These are phyloP conservation scores for Rhynchospora pubera DNA, from an alignment of 176 grass and related monocot species.

Conservation along the genomic window DNA sequence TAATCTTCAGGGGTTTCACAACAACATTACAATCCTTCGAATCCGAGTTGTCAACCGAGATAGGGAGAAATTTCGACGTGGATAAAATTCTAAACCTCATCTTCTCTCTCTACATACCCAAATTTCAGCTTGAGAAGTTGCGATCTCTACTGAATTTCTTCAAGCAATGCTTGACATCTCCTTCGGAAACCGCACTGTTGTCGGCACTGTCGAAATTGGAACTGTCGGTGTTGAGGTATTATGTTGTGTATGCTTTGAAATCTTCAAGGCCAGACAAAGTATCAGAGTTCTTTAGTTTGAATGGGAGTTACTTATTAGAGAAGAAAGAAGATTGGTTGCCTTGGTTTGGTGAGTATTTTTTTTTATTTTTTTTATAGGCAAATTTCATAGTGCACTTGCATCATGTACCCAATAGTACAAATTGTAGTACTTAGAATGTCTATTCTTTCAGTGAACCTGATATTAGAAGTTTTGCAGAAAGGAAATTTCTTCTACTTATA, in stretches of 20 bases:
- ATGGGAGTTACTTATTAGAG: conserved; percentile 56
- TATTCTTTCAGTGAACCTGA: neutral
- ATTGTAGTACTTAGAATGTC: neutral
- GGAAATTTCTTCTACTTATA: neutral
- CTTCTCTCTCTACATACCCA: conserved; percentile 70
- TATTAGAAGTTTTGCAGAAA: neutral
- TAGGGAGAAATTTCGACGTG: conserved; percentile 78
- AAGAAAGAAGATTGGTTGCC: conserved; percentile 77
- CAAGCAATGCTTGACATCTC: conserved; percentile 76
- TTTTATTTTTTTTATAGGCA: neutral
- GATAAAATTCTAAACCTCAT: conserved; percentile 86
- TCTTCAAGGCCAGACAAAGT: conserved; percentile 74
- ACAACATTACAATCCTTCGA: conserved; percentile 65
- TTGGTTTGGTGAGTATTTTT: conserved; percentile 73
- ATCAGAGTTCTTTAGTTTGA: conserved; percentile 53
- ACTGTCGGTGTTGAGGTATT: conserved; percentile 60
- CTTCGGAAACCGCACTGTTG: conserved; percentile 50
- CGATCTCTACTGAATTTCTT: conserved; percentile 58
- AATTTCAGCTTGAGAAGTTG: conserved; percentile 72
- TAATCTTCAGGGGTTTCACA: conserved; percentile 88
- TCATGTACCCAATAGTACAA: no score
- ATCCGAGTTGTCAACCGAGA: conserved; percentile 66
- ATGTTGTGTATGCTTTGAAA: conserved; percentile 78
- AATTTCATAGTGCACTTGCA: neutral
- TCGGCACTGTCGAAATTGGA: conserved; percentile 66